Base-by-base conservation (phyloP, 805 yeast species). In the Cephaloascus fragrans region DNA sequence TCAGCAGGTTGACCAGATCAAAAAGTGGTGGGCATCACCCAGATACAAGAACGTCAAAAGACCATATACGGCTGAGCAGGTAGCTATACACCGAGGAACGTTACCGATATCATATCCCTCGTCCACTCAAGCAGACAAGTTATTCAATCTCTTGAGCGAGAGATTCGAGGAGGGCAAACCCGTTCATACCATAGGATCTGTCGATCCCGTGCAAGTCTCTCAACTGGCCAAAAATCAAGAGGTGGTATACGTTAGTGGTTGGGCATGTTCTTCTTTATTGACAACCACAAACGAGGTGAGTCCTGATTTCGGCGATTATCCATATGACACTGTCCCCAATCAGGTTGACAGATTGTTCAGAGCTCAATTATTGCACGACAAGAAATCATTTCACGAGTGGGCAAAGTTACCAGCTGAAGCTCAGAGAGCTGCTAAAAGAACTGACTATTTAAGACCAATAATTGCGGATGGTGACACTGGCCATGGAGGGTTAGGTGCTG, bases 401-500 rank as follows among this genome's bases (percentile, higher is more conserved):
- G 19, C 42, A 17, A 36, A 38, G 19, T 36, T 46, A 14, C 9
- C 41, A 4, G 36, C 36, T 3, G 45, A 40, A 20, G 46, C 43
- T 18, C 39, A 39, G 29, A 48, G 37, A 37, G 47, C 36, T 49
- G 50, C 34, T 49, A 60, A 33, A 14, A 10, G 5, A 19, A 49
- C 61, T n/a, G 80, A 77, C 47, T 77, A 77, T 47, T 47, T 77
- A 48, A 62, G 74, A 41, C 83, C 83, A 14, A 75, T 77, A 38
- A 70, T 77, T 44, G 83, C 83, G 3, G 83, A 77, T 51, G 83
- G 73, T 3, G 83, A 77, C 45, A 77, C 80, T 47, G 83, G 83
- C 3, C 81, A 75, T 50, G 83, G 83, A 16, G 80, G 82, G 10
- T 55, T 69, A 12, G 71, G 77, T 3, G 66, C 81, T 0, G 78